phyloP scores from a whole-genome alignment of 108 stramenopile genomes.

The Cyclostephanos invisitatus region DNA sequence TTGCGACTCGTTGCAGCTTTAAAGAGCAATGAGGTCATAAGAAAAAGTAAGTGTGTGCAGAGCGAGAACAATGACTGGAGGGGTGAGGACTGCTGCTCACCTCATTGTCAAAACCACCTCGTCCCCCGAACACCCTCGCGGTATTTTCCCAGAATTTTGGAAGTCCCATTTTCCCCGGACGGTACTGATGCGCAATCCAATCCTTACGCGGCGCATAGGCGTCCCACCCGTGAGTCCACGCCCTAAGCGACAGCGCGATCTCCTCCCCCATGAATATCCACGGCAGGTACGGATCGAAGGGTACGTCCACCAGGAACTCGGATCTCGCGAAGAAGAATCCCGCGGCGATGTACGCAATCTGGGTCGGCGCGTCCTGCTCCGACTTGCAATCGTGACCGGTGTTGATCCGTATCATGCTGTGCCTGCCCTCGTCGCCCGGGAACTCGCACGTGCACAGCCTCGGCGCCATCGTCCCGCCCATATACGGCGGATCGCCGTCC shows the following conservation, averaged over 20 bases:
- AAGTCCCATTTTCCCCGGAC: slow-evolving; percentile 72
- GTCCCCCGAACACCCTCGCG: slow-evolving; percentile 67
- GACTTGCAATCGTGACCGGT: slow-evolving; percentile 38
- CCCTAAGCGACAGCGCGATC: slow-evolving; percentile 77
- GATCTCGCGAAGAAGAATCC: slow-evolving; percentile 92
- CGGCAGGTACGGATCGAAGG: slow-evolving; percentile 94
- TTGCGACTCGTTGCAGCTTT: slow-evolving; percentile 40
- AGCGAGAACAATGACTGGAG: background rate
- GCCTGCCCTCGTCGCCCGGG: slow-evolving; percentile 54
- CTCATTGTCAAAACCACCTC: slow-evolving; percentile 53
- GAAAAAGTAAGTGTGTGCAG: background rate
- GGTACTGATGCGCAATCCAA: slow-evolving; percentile 89
- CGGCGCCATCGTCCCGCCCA: slow-evolving; percentile 53
- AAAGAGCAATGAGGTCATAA: background rate
- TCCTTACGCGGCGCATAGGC: slow-evolving; percentile 89
- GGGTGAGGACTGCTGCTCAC: background rate
- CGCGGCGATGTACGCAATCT: slow-evolving; percentile 79
- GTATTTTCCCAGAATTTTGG: slow-evolving; percentile 98
- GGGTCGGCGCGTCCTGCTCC: slow-evolving; percentile 27
- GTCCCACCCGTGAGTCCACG: slow-evolving; percentile 92
- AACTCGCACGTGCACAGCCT: slow-evolving; percentile 69
- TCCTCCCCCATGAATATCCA: slow-evolving; percentile 99
- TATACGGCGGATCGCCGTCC: slow-evolving; percentile 49
- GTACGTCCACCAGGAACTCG: slow-evolving; percentile 77
- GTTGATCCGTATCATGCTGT: slow-evolving; percentile 75